phyloP scores from a whole-genome alignment of 768 basidiomycete genomes.

The Tremella yokohamensis region DNA sequence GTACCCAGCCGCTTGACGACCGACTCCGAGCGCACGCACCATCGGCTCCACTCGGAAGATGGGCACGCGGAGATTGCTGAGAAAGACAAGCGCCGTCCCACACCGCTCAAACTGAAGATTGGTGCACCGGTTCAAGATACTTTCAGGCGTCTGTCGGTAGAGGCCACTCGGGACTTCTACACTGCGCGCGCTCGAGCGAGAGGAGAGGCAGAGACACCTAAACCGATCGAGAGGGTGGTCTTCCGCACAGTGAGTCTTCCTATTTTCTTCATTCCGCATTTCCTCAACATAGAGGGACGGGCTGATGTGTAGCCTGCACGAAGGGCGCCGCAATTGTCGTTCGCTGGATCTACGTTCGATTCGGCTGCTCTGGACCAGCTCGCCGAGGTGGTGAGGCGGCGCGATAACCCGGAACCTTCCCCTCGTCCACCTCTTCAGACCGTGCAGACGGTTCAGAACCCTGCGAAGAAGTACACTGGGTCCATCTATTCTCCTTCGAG shows the following conservation, averaged over 20 bases:
- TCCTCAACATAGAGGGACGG: neutral
- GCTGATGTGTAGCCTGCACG: constrained; percentile 10
- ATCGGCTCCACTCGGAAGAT: neutral
- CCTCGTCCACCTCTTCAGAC: constrained; percentile 3
- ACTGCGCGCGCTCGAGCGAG: neutral
- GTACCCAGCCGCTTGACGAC: neutral
- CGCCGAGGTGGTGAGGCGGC: constrained; percentile 3
- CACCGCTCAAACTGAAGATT: constrained; percentile 4
- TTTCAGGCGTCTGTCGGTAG: constrained; percentile 12
- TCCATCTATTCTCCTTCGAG: constrained; percentile 18
- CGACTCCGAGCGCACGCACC: neutral
- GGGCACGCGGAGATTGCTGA: neutral
- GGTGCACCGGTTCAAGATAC: constrained; percentile 18
- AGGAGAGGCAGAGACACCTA: neutral
- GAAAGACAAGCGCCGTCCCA: neutral
- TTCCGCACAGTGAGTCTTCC: constrained; percentile 12
- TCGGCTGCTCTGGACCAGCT: constrained; percentile 5
- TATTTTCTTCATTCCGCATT: neutral
- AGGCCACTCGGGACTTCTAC: constrained; percentile 11
- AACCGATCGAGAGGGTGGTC: constrained; percentile 13
- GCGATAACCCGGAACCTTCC: neutral
- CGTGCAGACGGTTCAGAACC: neutral
- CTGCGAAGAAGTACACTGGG: constrained; percentile 18
- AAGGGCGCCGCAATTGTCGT: constrained; percentile 18
- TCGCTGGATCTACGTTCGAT: constrained; percentile 24